Percentiles rank a stretch among this genome's conserved stretches.
These are phyloP conservation scores for Nothophoma quercina DNA, from an alignment of 2,329 filamentous ascomycete species.

Conservation along the genomic window DNA sequence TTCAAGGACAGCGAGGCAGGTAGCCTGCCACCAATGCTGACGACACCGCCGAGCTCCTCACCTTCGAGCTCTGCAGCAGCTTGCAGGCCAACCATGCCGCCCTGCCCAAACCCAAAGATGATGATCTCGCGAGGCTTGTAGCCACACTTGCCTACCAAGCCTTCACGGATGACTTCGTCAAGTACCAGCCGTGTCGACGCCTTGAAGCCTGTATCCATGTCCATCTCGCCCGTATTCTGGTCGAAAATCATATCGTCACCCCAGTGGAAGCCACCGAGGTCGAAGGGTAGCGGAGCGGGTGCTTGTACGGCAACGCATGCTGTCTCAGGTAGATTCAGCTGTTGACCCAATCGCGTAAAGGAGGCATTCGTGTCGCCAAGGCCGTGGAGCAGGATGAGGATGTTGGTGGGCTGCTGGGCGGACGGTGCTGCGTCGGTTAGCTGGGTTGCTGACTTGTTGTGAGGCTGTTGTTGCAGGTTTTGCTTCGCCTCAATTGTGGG, in stretches of 20 bases:
- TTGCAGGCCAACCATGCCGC: constrained; percentile 63
- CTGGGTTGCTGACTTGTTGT: not conserved
- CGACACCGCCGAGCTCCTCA: constrained; percentile 63
- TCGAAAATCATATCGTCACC: constrained; percentile 67
- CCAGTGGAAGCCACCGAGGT: constrained; percentile 71
- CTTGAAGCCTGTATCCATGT: constrained; percentile 63
- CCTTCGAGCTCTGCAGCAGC: constrained; percentile 47
- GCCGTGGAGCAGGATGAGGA: constrained; percentile 84
- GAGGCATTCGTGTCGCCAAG: constrained; percentile 77
- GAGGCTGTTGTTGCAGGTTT: not conserved
- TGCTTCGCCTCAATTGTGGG: not conserved
- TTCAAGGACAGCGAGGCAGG: constrained; percentile 50
- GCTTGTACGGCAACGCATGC: constrained; percentile 77
- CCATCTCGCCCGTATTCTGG: constrained; percentile 59
- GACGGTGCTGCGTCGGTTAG: constrained; percentile 46
- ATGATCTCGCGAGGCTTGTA: constrained; percentile 60
- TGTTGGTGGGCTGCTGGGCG: constrained; percentile 70
- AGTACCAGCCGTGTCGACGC: constrained; percentile 52
- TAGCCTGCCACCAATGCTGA: constrained; percentile 69
- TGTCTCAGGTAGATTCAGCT: constrained; percentile 78
- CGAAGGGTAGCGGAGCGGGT: constrained; percentile 71
- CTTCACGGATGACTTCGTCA: constrained; percentile 54
- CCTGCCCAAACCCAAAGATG: constrained; percentile 65
- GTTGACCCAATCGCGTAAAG: constrained; percentile 73
- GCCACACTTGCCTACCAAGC: constrained; percentile 58